Base-by-base conservation (phyloP, 495 filamentous ascomycete species). In the Penicillium bialowiezense region DNA sequence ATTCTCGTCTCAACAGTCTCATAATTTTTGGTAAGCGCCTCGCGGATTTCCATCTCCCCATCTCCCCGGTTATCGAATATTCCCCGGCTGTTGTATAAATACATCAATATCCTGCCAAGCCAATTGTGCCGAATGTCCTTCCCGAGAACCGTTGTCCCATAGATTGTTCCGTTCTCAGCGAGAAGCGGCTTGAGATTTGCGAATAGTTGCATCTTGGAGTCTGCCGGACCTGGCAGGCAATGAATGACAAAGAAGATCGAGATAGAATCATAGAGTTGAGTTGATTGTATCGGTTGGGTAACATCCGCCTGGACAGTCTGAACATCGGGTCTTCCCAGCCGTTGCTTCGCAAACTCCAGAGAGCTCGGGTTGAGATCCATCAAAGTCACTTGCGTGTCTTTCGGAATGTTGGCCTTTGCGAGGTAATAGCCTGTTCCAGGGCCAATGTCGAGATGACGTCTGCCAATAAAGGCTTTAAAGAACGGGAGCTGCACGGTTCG, bases 201-300 rank as follows among this genome's bases (percentile, higher is more conserved):
- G 10, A 72, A 62, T 2, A 57, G 46, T 12, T 9, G 17, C 6
- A 21, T 41, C 35, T 69, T 65, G 13, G 21, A 17, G 26, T 65
- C 57, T 5, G 53, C 39, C 0, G 47, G 40, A 0, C 58, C 59
- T 0, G 69, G 65, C 1, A 75, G 31, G 43, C 71, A 72, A 40
- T 75, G 71, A 7, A 75, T 39, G 1, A 73, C 32, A 44, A 69
- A 70, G 50, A 71, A 73, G 48, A 68, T 59, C 24, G 64, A 69
- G 24, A 75, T 54, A 1, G 64, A 67, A 42, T 68, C 60, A 24
- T 31, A 38, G 0, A 44, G 33, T 2, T 41, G 34, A 14, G 44
- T 26, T 26, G 8, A 3, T 26, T 3, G 23, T 3, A 26, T 26
- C 8, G 41, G 24, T 19, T 45, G 34, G 4, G 34, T 31, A 1